A percentile compares a stretch with the other conserved stretches of the same genome.
phyloP scores from a whole-genome alignment of 495 filamentous ascomycete genomes.

The Trichoderma gamsii region DNA sequence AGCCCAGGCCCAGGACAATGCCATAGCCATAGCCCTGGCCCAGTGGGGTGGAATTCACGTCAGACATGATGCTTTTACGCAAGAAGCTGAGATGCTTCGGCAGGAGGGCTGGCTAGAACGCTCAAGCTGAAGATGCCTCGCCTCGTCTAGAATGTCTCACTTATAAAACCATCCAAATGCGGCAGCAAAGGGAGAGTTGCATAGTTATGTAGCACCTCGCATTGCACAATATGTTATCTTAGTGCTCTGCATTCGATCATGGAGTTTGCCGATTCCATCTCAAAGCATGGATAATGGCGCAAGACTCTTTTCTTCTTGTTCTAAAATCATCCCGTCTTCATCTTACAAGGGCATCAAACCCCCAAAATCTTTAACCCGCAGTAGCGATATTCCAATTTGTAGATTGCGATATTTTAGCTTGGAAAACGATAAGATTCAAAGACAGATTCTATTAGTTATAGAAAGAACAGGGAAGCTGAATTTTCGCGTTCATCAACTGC shows the following conservation, averaged over 20 bases:
- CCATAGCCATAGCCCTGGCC: conserved; percentile 73
- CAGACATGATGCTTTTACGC: conserved; percentile 5
- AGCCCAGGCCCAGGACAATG: conserved; percentile 71
- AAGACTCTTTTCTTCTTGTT: neutral
- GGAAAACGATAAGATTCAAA: neutral
- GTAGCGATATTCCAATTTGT: neutral
- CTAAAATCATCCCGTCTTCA: neutral
- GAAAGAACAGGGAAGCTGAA: neutral
- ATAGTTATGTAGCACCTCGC: neutral
- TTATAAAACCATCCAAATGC: neutral
- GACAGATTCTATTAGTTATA: neutral
- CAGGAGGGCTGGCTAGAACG: neutral
- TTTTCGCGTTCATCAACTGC: neutral
- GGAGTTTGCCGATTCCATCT: neutral
- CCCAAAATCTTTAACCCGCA: neutral
- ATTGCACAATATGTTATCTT: neutral
- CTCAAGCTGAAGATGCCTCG: no score
- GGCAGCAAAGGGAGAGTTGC: neutral
- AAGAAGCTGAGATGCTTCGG: neutral
- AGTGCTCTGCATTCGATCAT: neutral
- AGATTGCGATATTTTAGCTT: neutral
- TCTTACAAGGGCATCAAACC: neutral
- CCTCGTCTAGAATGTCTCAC: neutral
- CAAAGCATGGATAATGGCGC: neutral
- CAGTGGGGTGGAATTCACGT: conserved; percentile 45